These are phyloP conservation scores for Cetraspora pellucida DNA, from an alignment of 192 early-diverging fungal species.

Conservation along the genomic window DNA sequence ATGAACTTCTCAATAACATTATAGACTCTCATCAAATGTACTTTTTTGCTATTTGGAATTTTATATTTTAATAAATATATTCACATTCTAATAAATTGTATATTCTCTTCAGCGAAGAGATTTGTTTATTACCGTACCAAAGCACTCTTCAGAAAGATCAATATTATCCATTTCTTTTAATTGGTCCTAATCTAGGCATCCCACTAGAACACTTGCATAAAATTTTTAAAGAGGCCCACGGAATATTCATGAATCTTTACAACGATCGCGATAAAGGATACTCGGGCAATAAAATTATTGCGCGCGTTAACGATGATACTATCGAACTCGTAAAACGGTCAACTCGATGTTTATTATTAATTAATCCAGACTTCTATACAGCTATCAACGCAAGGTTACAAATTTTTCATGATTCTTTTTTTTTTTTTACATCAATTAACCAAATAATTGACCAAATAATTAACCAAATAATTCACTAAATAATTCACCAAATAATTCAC, in stretches of 20 bases:
- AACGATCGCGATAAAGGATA: too few species aligned
- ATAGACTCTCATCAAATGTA: too few species aligned
- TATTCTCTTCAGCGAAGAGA: conserved; percentile 1
- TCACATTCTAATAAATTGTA: neutral
- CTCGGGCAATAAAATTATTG: neutral
- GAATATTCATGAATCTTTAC: conserved; percentile 14
- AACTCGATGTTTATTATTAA: conserved; percentile 45
- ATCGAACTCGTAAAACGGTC: conserved; percentile 23
- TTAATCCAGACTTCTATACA: conserved; percentile 56
- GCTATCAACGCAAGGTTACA: conserved; percentile 53
- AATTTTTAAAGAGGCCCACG: conserved; percentile 27
- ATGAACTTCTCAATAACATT: too few species aligned
- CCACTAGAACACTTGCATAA: conserved; percentile 7
- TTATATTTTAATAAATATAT: too few species aligned
- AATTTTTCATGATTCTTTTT: neutral
- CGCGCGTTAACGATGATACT: neutral
- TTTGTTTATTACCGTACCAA: conserved; percentile 24
- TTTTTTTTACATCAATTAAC: neutral
- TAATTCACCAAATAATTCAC: too few species aligned
- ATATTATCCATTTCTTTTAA: conserved; percentile 19
- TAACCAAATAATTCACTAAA: too few species aligned
- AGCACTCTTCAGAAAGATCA: neutral
- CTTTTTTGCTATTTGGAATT: too few species aligned
- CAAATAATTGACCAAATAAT: too few species aligned
- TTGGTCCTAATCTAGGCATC: conserved; percentile 20